A percentile compares a stretch with the other conserved stretches of the same genome.
These are phyloP conservation scores for Lachancea sp. DNA, from an alignment of 805 yeast genomes.

Conservation along the genomic window DNA sequence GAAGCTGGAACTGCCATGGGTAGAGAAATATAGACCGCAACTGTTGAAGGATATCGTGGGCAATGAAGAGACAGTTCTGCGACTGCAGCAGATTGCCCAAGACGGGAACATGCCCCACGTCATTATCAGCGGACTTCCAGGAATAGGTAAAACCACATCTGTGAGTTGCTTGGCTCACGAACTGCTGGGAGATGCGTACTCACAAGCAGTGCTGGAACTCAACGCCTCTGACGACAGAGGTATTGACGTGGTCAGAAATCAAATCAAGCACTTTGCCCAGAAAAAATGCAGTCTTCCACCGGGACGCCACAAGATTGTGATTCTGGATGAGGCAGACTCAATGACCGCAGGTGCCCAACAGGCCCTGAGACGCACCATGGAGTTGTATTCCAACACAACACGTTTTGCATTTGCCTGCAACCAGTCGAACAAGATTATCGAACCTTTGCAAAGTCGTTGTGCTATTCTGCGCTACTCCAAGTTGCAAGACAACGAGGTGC, in stretches of 20 bases:
- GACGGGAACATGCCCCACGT: conserved; percentile 97
- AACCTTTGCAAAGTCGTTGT: conserved; percentile 93
- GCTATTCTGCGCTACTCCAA: conserved; percentile 84
- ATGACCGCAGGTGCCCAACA: conserved; percentile 98
- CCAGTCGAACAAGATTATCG: conserved; percentile 89
- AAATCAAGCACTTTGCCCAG: conserved; percentile 93
- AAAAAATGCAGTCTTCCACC: conserved; percentile 81
- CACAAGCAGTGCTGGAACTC: conserved; percentile 82
- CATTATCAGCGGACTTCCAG: conserved; percentile 93
- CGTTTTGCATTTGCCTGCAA: conserved; percentile 98
- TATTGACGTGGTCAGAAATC: conserved; percentile 89
- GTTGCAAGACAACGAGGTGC: conserved; percentile 77
- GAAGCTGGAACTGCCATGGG: conserved; percentile 47
- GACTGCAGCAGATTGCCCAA: conserved; percentile 73
- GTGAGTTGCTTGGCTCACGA: conserved; percentile 84
- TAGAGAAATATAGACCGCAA: conserved; percentile 91
- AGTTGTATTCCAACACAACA: conserved; percentile 88
- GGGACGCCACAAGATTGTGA: conserved; percentile 88
- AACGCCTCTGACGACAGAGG: conserved; percentile 98
- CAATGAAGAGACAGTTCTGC: conserved; percentile 79
- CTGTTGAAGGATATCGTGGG: conserved; percentile 83
- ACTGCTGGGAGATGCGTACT: conserved; percentile 63
- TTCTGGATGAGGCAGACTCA: conserved; percentile 91
- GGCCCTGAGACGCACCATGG: conserved; percentile 92
- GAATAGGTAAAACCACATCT: conserved; percentile 95